Evolutionary conservation across 495 filamentous ascomycete genomes (phyloP).

Genomic region (Filosporella fistucella): DNA sequence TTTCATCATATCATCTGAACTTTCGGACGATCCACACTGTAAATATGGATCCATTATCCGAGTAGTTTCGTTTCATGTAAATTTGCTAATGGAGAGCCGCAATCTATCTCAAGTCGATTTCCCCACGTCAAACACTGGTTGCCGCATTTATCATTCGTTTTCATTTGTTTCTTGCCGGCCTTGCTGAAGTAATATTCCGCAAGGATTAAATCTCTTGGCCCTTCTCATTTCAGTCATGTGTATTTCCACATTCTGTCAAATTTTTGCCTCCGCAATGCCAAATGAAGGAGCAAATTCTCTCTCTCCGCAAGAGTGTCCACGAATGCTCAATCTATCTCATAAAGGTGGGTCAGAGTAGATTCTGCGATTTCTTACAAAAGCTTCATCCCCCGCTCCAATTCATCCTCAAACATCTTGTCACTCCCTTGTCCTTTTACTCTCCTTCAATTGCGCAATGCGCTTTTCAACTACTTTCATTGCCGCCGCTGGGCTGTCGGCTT

Average conservation of each 20-base stretch:
- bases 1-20: no score
- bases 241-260: background rate
- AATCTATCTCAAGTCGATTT: background rate
- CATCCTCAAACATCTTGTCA: constrained; percentile 2
- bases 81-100: background rate
- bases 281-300: background rate
- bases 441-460: constrained; percentile 10
- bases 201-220: background rate
- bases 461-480: constrained; percentile 14
- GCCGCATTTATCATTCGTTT: constrained; percentile 1
- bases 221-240: background rate
- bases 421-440: constrained; percentile 1
- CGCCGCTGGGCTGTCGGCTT: constrained; percentile 13
- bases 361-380: background rate
- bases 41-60: no score
- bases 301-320: background rate
- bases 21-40: no score
- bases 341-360: background rate
- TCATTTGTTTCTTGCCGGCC: constrained; percentile 4
- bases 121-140: background rate
- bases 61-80: no score
- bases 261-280: background rate
- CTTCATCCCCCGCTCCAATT: background rate
- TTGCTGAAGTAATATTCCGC: background rate
- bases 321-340: background rate